Evolutionary conservation across 345 rosid species (phyloP), one percentile per base, ranked within the genome.

Genomic region (Linum lewisii): DNA sequence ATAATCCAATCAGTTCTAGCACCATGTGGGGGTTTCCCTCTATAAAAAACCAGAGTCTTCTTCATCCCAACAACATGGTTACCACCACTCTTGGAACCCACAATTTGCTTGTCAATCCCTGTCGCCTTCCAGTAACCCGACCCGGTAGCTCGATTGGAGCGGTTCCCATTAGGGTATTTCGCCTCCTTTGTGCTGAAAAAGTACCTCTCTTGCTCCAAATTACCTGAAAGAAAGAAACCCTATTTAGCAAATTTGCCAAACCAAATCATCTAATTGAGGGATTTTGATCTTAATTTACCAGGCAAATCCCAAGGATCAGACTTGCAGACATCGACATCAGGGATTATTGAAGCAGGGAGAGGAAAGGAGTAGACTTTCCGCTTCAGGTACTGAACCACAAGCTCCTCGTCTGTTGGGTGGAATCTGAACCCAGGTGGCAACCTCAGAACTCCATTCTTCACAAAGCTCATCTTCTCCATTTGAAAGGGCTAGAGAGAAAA

Each of bases 51-150:
- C n/a, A 93, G 90, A 32, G 99, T 93, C 79, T 93, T 93, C 81
- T 93, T 93, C 82, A 89, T 73, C 24, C 99, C 99, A 61, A 81
- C 95, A 8, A 77, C 69, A 55, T 79, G 84, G 51, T 73, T 75
- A 22, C 86, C 81, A n/a, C n/a, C n/a, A n/a, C n/a, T n/a, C 71
- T 78, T 79, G 59, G 81, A 66, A 65, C 80, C 79, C 45, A 78
- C 72, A 49, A 93, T 84, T 63, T 88, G 77, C 68, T 83, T 75
- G 77, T 93, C 99, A 2, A 89, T 73, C 57, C 99, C 99, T 8
- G 97, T 93, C 20, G 99, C 95, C 77, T 89, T 88, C 99, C 97
- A 93, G 59, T 83, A 89, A 18, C 99, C 99, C 0, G 99, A 85
- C 15, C 69, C 68, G 19, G 99, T 85, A 2, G 97, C 91, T 24